Conservation (phyloP, 495 filamentous ascomycete species). For the Lasiosphaeria ovina region DNA sequence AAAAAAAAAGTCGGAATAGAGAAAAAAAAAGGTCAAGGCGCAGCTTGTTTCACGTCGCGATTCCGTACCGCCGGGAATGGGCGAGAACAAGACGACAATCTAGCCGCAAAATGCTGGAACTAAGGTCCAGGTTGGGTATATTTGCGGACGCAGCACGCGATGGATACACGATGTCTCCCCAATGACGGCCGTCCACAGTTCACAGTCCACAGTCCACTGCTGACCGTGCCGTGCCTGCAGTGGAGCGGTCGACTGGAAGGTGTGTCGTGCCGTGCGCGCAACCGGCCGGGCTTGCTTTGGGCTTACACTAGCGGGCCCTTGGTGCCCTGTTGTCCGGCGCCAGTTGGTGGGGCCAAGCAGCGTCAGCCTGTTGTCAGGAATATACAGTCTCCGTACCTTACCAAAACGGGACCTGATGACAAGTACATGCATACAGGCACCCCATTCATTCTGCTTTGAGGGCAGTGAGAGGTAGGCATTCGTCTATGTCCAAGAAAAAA, state of each 20-base stretch:
- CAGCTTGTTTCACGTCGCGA: constrained; percentile 26
- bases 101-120: constrained; percentile 20
- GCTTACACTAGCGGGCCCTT: background rate
- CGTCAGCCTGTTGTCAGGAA: too few species aligned
- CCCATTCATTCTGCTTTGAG: too few species aligned
- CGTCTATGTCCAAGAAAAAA: background rate
- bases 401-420: background rate
- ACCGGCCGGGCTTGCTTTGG: background rate
- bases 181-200: constrained; percentile 6
- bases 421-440: too few species aligned
- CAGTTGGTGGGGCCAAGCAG: background rate
- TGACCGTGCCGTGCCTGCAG: constrained; percentile 13
- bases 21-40: constrained; percentile 10
- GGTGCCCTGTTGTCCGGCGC: background rate
- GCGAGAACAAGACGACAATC: background rate
- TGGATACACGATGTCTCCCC: constrained; percentile 5
- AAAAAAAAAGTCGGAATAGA: background rate
- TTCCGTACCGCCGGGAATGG: background rate
- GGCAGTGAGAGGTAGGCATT: too few species aligned
- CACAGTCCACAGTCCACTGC: background rate
- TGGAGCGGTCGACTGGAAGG: constrained; percentile 1
- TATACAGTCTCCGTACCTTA: too few species aligned
- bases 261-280: constrained; percentile 5
- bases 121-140: constrained; percentile 28
- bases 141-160: constrained; percentile 20